These are phyloP conservation scores for Aspergillus pseudoviridinutans DNA, from an alignment of 2,329 filamentous ascomycete species.

Conservation along the genomic window DNA sequence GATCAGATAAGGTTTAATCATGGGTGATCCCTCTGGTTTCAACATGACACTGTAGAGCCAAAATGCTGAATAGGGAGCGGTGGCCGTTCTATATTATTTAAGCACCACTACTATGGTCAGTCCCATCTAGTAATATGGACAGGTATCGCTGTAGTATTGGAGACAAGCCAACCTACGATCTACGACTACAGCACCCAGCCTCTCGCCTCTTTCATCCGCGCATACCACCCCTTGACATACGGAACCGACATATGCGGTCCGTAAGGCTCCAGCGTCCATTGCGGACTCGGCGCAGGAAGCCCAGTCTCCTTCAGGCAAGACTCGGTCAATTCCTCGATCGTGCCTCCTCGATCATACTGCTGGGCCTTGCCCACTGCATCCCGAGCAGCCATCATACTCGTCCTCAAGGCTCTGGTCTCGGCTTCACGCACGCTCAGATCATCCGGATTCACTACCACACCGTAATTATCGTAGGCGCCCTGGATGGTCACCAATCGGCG, in stretches of 20 bases:
- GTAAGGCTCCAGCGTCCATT: conserved; percentile 45
- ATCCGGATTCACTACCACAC: conserved; percentile 40
- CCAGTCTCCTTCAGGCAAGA: conserved; percentile 43
- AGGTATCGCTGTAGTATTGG: too few relatives aligned
- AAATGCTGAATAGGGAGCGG: too few relatives aligned
- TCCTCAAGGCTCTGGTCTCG: conserved; percentile 35
- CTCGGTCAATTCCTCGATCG: conserved; percentile 35
- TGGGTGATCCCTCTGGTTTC: too few relatives aligned
- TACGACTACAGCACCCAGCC: conserved; percentile 8
- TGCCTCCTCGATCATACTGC: conserved; percentile 45
- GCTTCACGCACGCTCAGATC: conserved; percentile 34
- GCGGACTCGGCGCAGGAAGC: conserved; percentile 37
- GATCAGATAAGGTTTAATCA: too few relatives aligned
- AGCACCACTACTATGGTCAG: too few relatives aligned
- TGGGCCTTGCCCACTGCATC: conserved; percentile 14
- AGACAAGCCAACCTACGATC: background rate
- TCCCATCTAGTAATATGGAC: too few relatives aligned
- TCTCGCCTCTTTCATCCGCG: conserved; percentile 8
- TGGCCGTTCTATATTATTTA: too few relatives aligned
- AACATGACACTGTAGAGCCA: too few relatives aligned
- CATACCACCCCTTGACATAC: conserved; percentile 46
- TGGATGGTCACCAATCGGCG: conserved; percentile 42
- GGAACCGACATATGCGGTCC: conserved; percentile 43
- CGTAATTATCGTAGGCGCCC: conserved; percentile 44
- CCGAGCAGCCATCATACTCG: conserved; percentile 26